Evolutionary conservation across 306 rosid species (phyloP).

Genomic region (Lathyrus sativus): DNA sequence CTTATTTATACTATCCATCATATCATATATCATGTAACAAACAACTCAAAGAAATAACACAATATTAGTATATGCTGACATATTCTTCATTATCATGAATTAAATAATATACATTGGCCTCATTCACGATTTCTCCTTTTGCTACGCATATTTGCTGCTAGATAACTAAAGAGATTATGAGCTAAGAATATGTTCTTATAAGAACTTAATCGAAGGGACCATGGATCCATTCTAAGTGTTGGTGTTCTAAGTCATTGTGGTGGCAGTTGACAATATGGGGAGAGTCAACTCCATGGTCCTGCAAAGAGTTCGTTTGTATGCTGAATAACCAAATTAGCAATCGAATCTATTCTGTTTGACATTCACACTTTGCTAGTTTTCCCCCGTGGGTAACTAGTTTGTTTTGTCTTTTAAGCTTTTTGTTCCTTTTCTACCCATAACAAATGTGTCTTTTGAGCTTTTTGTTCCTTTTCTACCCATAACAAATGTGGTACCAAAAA

Average conservation of each 20-base stretch:
- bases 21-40: no score
- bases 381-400: slow-evolving; percentile 4
- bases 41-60: no score
- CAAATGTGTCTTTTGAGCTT: slow-evolving; percentile 2
- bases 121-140: neutral
- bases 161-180: neutral
- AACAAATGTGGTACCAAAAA: slow-evolving; percentile 4
- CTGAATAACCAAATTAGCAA: slow-evolving; percentile 43
- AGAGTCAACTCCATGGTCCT: slow-evolving; percentile 39
- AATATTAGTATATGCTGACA: no score
- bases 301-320: slow-evolving; percentile 3
- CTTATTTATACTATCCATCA: slow-evolving; percentile 46
- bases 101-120: neutral
- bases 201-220: slow-evolving; percentile 31
- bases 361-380: slow-evolving; percentile 13
- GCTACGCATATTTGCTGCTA: neutral
- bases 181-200: slow-evolving; percentile 46
- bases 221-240: neutral
- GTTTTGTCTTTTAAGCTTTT: no score
- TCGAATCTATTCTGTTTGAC: slow-evolving; percentile 19
- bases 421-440: no score
- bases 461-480: neutral
- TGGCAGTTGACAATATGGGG: slow-evolving; percentile 25
- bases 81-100: neutral
- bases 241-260: slow-evolving; percentile 1